Conservation (phyloP, 2,329 filamentous ascomycete genomes). For the Cryphonectria japonica region DNA sequence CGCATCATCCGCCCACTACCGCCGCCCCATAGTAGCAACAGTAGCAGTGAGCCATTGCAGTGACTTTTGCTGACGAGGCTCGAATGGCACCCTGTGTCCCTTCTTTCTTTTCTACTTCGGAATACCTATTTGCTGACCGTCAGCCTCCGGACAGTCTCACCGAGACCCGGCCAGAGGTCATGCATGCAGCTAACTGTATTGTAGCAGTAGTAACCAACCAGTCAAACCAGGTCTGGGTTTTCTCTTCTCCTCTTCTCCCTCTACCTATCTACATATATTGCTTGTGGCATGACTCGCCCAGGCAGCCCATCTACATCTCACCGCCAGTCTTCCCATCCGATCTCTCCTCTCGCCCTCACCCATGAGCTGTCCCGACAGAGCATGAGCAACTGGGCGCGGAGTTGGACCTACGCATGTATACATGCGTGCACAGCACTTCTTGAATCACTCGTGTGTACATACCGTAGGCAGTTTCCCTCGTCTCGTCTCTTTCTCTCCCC, state of each 20-base stretch:
- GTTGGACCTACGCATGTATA: too few species aligned
- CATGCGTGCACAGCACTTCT: too few species aligned
- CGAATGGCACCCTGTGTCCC: background rate
- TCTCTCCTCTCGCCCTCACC: too few species aligned
- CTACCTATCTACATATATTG: background rate
- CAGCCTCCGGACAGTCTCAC: background rate
- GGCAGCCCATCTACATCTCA: conserved; percentile 18
- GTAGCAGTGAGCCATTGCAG: too few species aligned
- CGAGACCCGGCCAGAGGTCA: background rate
- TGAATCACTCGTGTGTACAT: too few species aligned
- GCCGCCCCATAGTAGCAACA: too few species aligned
- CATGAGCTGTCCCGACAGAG: too few species aligned
- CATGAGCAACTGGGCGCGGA: too few species aligned
- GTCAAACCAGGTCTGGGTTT: background rate
- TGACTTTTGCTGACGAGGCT: background rate
- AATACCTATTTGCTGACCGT: background rate
- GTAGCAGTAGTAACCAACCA: background rate
- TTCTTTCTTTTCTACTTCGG: background rate
- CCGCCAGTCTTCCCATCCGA: conserved; percentile 18
- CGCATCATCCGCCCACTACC: conserved; percentile 6
- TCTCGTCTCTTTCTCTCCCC: background rate
- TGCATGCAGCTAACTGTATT: background rate
- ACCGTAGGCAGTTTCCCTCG: background rate
- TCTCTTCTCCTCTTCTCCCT: background rate
- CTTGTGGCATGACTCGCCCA: conserved; percentile 25